A percentile compares a stretch with the other conserved stretches of the same genome.
Evolutionary conservation across 2,329 filamentous ascomycete species (phyloP).

Genomic region (Sordariomycetes sp.): DNA sequence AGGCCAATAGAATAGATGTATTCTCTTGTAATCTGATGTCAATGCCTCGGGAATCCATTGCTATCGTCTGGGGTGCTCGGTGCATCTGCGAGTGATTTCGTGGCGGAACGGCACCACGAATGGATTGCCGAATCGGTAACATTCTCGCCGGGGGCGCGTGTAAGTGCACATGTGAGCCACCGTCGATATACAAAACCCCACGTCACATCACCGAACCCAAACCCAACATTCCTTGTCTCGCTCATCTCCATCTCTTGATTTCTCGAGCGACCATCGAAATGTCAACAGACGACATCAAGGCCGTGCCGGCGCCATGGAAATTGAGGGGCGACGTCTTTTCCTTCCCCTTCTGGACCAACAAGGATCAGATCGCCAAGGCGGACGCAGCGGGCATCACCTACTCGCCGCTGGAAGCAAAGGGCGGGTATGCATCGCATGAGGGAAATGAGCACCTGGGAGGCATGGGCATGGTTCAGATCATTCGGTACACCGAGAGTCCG

Average conservation of each 20-base stretch:
- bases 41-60: too few species aligned
- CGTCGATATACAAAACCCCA: too few species aligned
- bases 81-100: too few species aligned
- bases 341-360: slow-evolving; percentile 7
- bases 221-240: not conserved
- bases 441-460: slow-evolving; percentile 31
- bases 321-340: slow-evolving; percentile 9
- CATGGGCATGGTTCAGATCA: slow-evolving; percentile 37
- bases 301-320: slow-evolving; percentile 9
- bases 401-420: slow-evolving; percentile 34
- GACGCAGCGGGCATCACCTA: slow-evolving; percentile 24
- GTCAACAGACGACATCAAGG: slow-evolving; percentile 3
- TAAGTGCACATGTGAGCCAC: too few species aligned
- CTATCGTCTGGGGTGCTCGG: too few species aligned
- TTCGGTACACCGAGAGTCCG: slow-evolving; percentile 40
- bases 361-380: slow-evolving; percentile 6
- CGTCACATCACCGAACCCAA: too few species aligned
- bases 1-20: too few species aligned
- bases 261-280: not conserved
- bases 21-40: too few species aligned
- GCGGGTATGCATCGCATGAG: slow-evolving; percentile 24
- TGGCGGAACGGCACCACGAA: too few species aligned
- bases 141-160: too few species aligned
- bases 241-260: not conserved
- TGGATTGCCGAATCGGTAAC: too few species aligned